Conservation (phyloP, 331 rosid species). For the Quercus lobata region DNA sequence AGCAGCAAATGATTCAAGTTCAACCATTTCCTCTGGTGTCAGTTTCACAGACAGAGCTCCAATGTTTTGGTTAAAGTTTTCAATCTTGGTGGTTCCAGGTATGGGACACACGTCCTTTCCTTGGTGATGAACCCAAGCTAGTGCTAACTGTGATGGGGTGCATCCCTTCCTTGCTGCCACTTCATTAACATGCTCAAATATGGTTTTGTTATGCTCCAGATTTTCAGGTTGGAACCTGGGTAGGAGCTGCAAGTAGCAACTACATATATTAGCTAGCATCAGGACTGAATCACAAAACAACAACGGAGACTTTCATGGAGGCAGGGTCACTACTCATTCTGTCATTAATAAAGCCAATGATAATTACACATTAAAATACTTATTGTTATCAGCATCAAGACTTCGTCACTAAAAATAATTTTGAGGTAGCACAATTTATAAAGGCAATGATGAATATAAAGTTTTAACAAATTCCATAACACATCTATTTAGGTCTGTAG, state of each 20-base stretch:
- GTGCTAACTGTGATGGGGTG: constrained; percentile 48
- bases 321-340: too few relatives aligned
- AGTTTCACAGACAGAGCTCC: constrained; percentile 56
- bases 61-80: constrained; percentile 52
- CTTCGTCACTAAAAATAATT: neutral
- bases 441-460: neutral
- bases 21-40: constrained; percentile 52
- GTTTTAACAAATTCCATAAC: neutral
- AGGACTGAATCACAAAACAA: neutral
- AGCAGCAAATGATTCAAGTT: constrained; percentile 53
- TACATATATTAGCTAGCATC: neutral
- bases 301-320: neutral
- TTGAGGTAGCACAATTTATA: neutral
- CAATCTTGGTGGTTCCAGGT: constrained; percentile 28
- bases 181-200: neutral
- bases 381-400: neutral
- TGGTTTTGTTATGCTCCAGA: neutral
- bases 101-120: constrained; percentile 72
- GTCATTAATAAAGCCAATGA: too few relatives aligned
- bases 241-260: neutral
- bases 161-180: neutral
- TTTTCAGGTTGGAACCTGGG: neutral
- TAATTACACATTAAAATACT: neutral
- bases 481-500: neutral
- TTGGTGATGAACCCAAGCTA: constrained; percentile 78